Evolutionary conservation across 768 basidiomycete genomes (phyloP).

Genomic region (Chiua virens): DNA sequence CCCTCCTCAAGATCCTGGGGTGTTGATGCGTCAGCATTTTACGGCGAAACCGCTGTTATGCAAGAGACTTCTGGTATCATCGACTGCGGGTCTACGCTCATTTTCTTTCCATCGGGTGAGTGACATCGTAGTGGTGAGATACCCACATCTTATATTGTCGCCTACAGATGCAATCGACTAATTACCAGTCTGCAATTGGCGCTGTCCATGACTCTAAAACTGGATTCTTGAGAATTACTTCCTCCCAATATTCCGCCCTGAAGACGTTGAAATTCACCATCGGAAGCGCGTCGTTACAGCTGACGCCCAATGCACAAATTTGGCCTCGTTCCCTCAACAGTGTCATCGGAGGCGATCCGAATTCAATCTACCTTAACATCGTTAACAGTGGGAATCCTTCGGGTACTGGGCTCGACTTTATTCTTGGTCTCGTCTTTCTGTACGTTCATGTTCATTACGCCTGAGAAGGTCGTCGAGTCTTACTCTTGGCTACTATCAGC

Average conservation of each 20-base stretch:
- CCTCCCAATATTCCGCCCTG: slow-evolving; percentile 25
- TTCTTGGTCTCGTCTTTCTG: slow-evolving; percentile 22
- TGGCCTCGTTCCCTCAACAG: no score
- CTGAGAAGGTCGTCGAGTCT: no score
- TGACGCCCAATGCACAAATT: slow-evolving; percentile 20
- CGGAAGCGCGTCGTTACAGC: slow-evolving; percentile 9
- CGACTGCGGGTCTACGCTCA: slow-evolving; percentile 22
- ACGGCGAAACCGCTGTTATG: no score
- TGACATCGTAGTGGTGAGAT: neutral
- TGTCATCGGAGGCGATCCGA: neutral
- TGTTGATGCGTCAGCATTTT: slow-evolving; percentile 16
- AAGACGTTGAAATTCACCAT: slow-evolving; percentile 28
- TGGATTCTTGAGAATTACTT: slow-evolving; percentile 30
- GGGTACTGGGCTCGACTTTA: slow-evolving; percentile 22
- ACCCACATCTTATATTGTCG: neutral
- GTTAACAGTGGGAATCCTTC: slow-evolving; percentile 21
- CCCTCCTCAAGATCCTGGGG: slow-evolving; percentile 29
- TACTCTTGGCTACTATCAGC: no score
- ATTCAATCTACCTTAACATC: slow-evolving; percentile 31
- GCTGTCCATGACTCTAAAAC: slow-evolving; percentile 24
- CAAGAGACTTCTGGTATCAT: slow-evolving; percentile 4
- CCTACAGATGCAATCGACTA: slow-evolving; percentile 30
- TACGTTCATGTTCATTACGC: neutral
- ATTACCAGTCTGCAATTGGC: slow-evolving; percentile 28
- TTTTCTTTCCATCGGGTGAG: slow-evolving; percentile 25